A percentile compares a stretch with the other conserved stretches of the same genome.
Conservation (phyloP, 2,329 filamentous ascomycete species). For the Penicillium crustosum region DNA sequence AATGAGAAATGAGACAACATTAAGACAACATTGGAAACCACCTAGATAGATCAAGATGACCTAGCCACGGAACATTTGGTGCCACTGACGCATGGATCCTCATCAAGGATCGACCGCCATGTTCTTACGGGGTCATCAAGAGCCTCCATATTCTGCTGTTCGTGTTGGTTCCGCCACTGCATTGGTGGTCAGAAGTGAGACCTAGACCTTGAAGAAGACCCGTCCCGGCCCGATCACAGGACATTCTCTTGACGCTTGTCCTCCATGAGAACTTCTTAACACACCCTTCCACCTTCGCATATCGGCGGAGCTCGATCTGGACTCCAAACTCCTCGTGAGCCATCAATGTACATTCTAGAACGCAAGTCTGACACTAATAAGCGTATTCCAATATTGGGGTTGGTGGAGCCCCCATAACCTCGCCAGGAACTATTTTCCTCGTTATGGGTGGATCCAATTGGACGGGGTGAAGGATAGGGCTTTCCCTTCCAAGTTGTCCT, state of each 20-base stretch:
- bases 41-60: too few relatives aligned
- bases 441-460: conserved; percentile 2
- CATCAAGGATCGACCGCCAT: background rate
- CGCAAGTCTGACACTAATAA: background rate
- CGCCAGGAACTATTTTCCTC: conserved; percentile 9
- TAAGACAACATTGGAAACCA: too few relatives aligned
- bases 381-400: background rate
- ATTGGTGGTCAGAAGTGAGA: background rate
- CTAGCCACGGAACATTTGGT: background rate
- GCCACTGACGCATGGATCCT: background rate
- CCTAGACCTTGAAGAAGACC: background rate
- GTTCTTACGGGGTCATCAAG: background rate
- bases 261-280: background rate
- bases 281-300: background rate
- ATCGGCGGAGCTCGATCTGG: background rate
- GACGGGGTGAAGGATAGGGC: background rate
- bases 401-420: conserved; percentile 4
- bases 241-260: background rate
- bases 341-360: background rate
- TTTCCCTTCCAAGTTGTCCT: background rate
- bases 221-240: background rate
- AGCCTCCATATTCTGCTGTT: background rate
- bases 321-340: background rate
- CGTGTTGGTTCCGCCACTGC: background rate
- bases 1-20: too few relatives aligned